Percentiles rank a stretch among this genome's conserved stretches.
Conservation (phyloP, 2,329 filamentous ascomycete genomes). For the Aspergillus sp. region DNA sequence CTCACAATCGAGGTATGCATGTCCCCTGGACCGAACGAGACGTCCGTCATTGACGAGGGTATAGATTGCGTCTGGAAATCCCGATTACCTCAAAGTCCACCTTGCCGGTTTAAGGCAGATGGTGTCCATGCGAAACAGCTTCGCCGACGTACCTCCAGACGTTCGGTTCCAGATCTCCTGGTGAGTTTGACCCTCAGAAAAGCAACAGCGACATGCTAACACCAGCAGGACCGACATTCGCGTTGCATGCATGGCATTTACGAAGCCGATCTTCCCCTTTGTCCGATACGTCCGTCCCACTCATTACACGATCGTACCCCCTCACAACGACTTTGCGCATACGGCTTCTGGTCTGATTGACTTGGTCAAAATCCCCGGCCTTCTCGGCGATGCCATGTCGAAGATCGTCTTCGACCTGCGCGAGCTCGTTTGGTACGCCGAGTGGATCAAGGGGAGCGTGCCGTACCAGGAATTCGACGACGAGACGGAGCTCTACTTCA, state of each 20-base stretch:
- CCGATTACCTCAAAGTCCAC: conserved; percentile 39
- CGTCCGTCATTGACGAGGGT: conserved; percentile 9
- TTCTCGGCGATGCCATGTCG: conserved; percentile 31
- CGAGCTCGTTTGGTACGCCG: conserved; percentile 35
- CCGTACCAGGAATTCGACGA: conserved; percentile 30
- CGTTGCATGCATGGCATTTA: conserved; percentile 37
- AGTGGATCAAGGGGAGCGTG: conserved; percentile 33
- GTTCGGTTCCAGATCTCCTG: conserved; percentile 41
- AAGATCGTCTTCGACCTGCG: conserved; percentile 33
- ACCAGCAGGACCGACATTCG: conserved; percentile 38
- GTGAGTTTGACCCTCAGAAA: conserved; percentile 16
- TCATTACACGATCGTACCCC: conserved; percentile 27
- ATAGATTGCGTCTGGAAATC: conserved; percentile 38
- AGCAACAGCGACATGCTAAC: neutral
- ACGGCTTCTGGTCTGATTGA: conserved; percentile 33
- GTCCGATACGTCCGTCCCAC: conserved; percentile 33
- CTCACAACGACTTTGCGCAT: conserved; percentile 26
- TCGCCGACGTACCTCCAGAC: conserved; percentile 35
- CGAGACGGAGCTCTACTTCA: conserved; percentile 39
- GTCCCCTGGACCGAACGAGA: neutral
- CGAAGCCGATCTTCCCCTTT: conserved; percentile 39
- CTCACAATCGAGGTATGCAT: conserved; percentile 37
- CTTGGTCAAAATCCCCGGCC: conserved; percentile 32
- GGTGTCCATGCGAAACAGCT: conserved; percentile 35
- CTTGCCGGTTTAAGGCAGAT: conserved; percentile 39